Conservation (phyloP, 2,329 filamentous ascomycete genomes). For the Colletotrichum viniferum region DNA sequence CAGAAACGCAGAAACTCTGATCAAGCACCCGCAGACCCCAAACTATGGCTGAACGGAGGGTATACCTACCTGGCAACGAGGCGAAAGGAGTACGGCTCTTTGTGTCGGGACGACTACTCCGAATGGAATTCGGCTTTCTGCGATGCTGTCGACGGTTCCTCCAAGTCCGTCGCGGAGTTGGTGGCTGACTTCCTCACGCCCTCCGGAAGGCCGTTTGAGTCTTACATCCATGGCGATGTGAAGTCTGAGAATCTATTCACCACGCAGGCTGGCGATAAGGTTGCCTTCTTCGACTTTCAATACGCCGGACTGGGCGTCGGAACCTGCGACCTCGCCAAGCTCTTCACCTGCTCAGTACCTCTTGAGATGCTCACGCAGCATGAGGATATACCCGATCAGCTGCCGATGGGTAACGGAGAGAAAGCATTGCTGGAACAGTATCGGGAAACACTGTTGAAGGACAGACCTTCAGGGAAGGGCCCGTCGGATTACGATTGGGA, state of each 20-base stretch:
- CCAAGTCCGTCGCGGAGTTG: constrained; percentile 51
- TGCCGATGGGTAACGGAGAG: constrained; percentile 58
- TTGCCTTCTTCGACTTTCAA: constrained; percentile 74
- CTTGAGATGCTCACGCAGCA: constrained; percentile 50
- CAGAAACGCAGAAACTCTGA: constrained; percentile 29
- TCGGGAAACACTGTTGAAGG: constrained; percentile 36
- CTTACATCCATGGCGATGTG: constrained; percentile 70
- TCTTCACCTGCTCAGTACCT: constrained; percentile 71
- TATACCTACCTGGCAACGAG: constrained; percentile 73
- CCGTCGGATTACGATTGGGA: constrained; percentile 55
- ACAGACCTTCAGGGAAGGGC: constrained; percentile 22
- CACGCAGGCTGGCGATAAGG: constrained; percentile 47
- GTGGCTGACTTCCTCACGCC: constrained; percentile 57
- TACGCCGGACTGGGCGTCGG: constrained; percentile 69
- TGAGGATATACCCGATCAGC: constrained; percentile 33
- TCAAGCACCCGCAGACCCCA: constrained; percentile 20
- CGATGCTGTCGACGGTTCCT: constrained; percentile 23
- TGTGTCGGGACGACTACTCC: constrained; percentile 49
- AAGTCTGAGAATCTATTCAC: constrained; percentile 74
- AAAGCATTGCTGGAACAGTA: constrained; percentile 56
- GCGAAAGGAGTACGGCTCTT: constrained; percentile 55
- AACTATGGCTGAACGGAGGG: constrained; percentile 68
- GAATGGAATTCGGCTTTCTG: constrained; percentile 63
- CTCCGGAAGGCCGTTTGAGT: constrained; percentile 48
- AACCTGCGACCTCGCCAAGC: constrained; percentile 69